Base-by-base conservation (phyloP, 2,329 filamentous ascomycete species). In the Arthrobotrys pseudoclavata region DNA sequence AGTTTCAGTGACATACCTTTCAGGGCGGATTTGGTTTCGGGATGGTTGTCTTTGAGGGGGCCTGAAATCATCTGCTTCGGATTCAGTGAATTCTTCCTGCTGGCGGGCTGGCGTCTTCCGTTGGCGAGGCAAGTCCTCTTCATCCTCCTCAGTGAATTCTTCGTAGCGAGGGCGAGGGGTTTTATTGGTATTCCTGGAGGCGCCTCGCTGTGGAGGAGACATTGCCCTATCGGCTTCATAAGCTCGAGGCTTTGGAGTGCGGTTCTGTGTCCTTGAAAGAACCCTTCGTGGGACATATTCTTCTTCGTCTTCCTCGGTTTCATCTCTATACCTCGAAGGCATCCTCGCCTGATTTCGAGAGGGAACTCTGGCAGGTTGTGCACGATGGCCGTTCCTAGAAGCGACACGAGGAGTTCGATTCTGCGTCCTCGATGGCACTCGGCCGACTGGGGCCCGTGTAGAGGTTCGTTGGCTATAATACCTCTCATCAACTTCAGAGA, bases 371-470 rank as follows among this genome's bases (percentile, higher is more conserved):
- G 67, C 74, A 10, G 74, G 74, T 20, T 67, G 24, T 18, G 74
- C 34, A 42, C 74, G 74, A 24, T 77, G 67, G 4, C 67, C 67
- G 26, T 77, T 77, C 22, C 74, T 66, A 10, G 74, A 79, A 26
- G 75, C 75, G 20, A 74, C 75, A 31, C 69, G 68, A 7, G 75
- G 75, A 26, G 75, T 72, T 20, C 62, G 64, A 42, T 79, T 79
- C 31, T 72, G 69, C 13, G 50, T 79, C 24, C 75, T 55, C 3
- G 75, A 79, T 9, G 75, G 75, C 4, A 55, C 75, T 24, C 75
- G 57, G 22, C 68, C 63, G 24, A 40, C 74, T 31, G 67, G 74
- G 12, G 74, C 50, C 13, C 74, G 60, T 47, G 66, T 62, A 26
- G 67, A 40, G 24, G 42, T 20, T 37, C 74, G 47, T 4, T 62